A percentile compares a stretch with the other conserved stretches of the same genome.
Evolutionary conservation across 2,329 filamentous ascomycete genomes (phyloP).

Genomic region (Ophiostoma tasmaniense): DNA sequence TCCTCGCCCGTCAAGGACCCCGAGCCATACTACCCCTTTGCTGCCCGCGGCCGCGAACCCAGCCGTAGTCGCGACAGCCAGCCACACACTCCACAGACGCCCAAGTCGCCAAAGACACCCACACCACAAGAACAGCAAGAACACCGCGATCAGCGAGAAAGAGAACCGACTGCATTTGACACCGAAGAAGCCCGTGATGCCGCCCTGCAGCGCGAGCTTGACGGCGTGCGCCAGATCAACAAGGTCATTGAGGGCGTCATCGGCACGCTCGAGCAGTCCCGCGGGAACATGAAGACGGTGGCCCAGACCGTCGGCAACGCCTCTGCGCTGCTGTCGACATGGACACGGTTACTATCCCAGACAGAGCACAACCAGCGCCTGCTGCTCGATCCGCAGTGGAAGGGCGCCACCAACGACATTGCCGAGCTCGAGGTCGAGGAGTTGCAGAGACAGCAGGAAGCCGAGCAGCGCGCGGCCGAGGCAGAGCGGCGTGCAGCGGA

Average conservation of each 20-base stretch:
- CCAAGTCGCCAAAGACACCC: conserved; percentile 41
- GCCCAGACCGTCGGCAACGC: conserved; percentile 78
- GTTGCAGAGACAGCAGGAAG: conserved; percentile 62
- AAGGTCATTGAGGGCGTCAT: conserved; percentile 73
- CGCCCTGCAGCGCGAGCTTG: conserved; percentile 67
- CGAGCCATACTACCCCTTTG: conserved; percentile 8
- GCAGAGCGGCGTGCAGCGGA: conserved; percentile 71
- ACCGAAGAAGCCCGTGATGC: conserved; percentile 62
- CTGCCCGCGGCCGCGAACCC: not conserved
- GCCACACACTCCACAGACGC: conserved; percentile 23
- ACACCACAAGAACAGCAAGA: conserved; percentile 25
- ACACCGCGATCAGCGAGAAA: conserved; percentile 18
- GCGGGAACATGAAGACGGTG: conserved; percentile 79
- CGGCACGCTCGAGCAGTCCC: conserved; percentile 60
- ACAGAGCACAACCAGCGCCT: conserved; percentile 95
- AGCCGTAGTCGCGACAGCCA: not conserved
- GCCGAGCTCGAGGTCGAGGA: conserved; percentile 79
- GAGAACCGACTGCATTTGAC: conserved; percentile 41
- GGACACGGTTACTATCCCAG: conserved; percentile 91
- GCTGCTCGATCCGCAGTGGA: conserved; percentile 80
- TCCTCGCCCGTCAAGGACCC: conserved; percentile 21
- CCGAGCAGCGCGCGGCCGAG: conserved; percentile 66
- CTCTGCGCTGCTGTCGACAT: conserved; percentile 83
- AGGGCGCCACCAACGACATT: conserved; percentile 78
- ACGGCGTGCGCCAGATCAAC: conserved; percentile 79